Evolutionary conservation across 441 rosid genomes (phyloP).

Genomic region (Monsonia emarginata): DNA sequence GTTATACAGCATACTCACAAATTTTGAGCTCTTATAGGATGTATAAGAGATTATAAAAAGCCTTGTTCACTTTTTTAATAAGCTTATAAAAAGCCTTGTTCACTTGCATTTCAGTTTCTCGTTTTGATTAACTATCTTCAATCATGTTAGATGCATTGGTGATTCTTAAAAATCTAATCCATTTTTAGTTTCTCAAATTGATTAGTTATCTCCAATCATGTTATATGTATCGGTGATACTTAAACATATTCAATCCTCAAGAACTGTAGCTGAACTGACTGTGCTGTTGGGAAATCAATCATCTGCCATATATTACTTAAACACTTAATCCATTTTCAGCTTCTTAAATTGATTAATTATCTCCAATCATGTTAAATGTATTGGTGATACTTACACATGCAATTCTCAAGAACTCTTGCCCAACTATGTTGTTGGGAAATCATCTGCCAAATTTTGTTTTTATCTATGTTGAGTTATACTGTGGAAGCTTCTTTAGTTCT

Average conservation of each 20-base stretch:
- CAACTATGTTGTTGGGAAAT: background rate
- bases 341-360: background rate
- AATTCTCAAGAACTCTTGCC: background rate
- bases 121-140: background rate
- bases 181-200: background rate
- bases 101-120: background rate
- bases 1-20: background rate
- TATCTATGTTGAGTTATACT: background rate
- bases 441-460: background rate
- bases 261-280: background rate
- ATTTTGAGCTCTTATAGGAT: background rate
- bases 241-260: background rate
- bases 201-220: background rate
- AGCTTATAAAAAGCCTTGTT: no score
- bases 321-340: background rate
- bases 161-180: no score
- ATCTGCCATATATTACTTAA: no score
- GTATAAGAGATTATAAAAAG: background rate
- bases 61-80: background rate
- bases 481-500: background rate
- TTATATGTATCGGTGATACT: background rate
- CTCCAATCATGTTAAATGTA: background rate
- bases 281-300: background rate
- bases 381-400: no score
- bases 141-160: background rate